Conservation (phyloP, 2,329 filamentous ascomycete species). For the Monosporascus sp. region DNA sequence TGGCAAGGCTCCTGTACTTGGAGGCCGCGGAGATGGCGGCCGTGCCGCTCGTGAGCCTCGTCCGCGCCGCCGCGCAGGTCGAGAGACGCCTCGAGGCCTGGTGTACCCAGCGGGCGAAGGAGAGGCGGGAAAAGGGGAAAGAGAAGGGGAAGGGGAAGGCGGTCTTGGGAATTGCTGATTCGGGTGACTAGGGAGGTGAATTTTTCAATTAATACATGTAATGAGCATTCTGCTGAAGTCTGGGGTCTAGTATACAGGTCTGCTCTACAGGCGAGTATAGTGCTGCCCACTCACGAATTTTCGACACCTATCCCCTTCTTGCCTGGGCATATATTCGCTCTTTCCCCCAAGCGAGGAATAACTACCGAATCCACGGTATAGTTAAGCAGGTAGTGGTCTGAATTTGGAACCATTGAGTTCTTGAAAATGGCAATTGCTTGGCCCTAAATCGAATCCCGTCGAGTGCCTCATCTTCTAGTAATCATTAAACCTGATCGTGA, state of each 20-base stretch:
- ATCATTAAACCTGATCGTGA: too few species aligned
- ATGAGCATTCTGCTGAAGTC: too few species aligned
- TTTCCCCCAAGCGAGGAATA: too few species aligned
- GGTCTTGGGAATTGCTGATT: conserved; percentile 5
- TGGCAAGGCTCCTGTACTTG: conserved; percentile 35
- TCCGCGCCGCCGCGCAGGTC: conserved; percentile 30
- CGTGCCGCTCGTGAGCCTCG: conserved; percentile 27
- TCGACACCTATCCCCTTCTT: neutral
- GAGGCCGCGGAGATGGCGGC: conserved; percentile 34
- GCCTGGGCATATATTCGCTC: neutral
- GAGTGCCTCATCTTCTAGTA: too few species aligned
- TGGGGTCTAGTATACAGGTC: too few species aligned
- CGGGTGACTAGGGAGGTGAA: neutral
- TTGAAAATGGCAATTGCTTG: too few species aligned
- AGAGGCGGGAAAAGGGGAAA: conserved; percentile 15
- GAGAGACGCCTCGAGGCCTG: conserved; percentile 31
- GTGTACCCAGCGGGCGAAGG: conserved; percentile 21
- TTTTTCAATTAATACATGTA: neutral
- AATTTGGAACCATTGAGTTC: too few species aligned
- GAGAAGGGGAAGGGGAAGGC: conserved; percentile 16
- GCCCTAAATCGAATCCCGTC: too few species aligned
- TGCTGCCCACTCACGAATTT: too few species aligned
- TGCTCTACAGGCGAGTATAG: too few species aligned
- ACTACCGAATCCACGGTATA: too few species aligned
- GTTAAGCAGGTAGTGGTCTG: too few species aligned